These are phyloP conservation scores for Amoebophrya sp. DNA, from an alignment of 169 alveolate genomes.

Conservation along the genomic window DNA sequence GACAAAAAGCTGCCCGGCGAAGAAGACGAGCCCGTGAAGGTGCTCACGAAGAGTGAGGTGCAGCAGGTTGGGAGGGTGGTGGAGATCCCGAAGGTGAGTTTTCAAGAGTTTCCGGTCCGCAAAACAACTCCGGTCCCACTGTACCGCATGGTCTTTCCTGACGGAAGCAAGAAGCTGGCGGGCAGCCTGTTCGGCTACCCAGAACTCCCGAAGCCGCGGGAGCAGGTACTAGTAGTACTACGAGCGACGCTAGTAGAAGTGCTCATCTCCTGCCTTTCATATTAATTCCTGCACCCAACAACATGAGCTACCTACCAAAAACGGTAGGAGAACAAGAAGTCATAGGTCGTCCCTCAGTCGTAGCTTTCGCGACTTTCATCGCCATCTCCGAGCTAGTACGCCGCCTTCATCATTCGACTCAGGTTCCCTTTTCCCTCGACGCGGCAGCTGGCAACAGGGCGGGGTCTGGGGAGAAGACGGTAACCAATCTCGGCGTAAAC, in stretches of 20 bases:
- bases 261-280: background rate
- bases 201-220: background rate
- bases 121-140: background rate
- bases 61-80: too few species aligned
- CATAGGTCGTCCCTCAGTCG: background rate
- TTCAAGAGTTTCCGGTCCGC: too few species aligned
- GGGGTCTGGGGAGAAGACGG: too few species aligned
- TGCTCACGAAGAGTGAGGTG: too few species aligned
- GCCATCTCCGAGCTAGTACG: too few species aligned
- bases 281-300: background rate
- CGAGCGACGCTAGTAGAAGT: background rate
- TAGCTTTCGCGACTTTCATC: too few species aligned
- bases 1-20: too few species aligned
- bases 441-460: too few species aligned
- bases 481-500: background rate
- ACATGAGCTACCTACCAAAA: background rate
- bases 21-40: too few species aligned
- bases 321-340: background rate
- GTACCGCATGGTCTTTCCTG: background rate
- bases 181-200: background rate
- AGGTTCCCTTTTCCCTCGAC: background rate
- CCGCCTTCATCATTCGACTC: background rate
- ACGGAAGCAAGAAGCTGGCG: background rate
- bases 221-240: background rate
- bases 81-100: too few species aligned